A percentile compares a stretch with the other conserved stretches of the same genome.
These are phyloP conservation scores for Saccharomyces uvarum DNA, from an alignment of 1,139 yeast genomes.

Conservation along the genomic window DNA sequence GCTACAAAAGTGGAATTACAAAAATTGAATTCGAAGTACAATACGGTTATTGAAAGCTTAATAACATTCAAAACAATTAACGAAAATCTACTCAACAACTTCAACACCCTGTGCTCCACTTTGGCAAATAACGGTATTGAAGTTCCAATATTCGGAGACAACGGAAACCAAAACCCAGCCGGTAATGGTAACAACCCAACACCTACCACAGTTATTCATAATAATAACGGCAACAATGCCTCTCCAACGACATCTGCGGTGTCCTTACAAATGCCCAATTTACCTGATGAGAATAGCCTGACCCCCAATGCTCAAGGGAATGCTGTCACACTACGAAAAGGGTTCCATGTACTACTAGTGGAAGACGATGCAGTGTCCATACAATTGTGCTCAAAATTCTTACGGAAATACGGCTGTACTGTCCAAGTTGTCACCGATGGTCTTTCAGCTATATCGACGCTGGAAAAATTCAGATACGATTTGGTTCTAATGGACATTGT, in stretches of 20 bases:
- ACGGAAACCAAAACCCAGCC: not conserved
- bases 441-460: constrained; percentile 72
- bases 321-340: constrained; percentile 26
- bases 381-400: constrained; percentile 66
- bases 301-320: constrained; percentile 2
- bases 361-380: constrained; percentile 85
- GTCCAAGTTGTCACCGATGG: constrained; percentile 94
- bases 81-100: constrained; percentile 48
- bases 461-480: constrained; percentile 71
- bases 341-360: constrained; percentile 67
- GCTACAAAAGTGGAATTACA: constrained; percentile 40
- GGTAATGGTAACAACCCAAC: constrained; percentile 13
- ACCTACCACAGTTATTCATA: not conserved
- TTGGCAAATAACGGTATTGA: constrained; percentile 55
- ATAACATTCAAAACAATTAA: constrained; percentile 49
- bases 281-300: not conserved
- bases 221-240: constrained; percentile 11
- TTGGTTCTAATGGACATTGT: constrained; percentile 88
- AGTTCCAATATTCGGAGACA: constrained; percentile 36
- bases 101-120: constrained; percentile 43
- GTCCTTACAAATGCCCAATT: constrained; percentile 1
- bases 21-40: constrained; percentile 48
- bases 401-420: constrained; percentile 82
- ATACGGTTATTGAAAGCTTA: constrained; percentile 54
- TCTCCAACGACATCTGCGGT: constrained; percentile 2